Conservation (phyloP, 2,329 filamentous ascomycete genomes). For the Paecilomyces sp. region DNA sequence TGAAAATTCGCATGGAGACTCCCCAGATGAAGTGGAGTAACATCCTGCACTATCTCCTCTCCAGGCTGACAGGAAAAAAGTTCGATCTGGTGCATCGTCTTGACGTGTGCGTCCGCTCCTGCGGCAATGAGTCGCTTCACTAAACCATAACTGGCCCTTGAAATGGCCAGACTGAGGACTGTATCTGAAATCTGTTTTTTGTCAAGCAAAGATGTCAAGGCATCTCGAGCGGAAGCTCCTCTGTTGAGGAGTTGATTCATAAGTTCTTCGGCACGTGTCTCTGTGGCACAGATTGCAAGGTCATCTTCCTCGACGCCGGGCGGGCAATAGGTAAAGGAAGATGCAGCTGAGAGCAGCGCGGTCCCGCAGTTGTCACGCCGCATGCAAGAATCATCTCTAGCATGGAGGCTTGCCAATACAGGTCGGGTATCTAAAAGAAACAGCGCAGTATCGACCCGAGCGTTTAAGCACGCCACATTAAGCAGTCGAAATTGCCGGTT, state of each 20-base stretch:
- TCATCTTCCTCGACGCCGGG: neutral
- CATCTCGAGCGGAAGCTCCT: conserved; percentile 4
- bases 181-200: neutral
- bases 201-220: neutral
- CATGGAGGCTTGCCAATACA: conserved; percentile 1
- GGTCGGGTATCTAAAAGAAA: conserved; percentile 3
- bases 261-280: conserved; percentile 1
- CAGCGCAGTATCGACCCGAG: conserved; percentile 1
- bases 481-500: neutral
- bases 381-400: neutral
- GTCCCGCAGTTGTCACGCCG: neutral
- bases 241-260: conserved; percentile 3
- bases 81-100: neutral
- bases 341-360: conserved; percentile 2
- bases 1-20: conserved; percentile 3
- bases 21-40: conserved; percentile 3
- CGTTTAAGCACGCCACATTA: conserved; percentile 1
- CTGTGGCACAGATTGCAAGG: neutral
- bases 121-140: conserved; percentile 2
- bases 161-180: conserved; percentile 1
- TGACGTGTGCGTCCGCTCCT: conserved; percentile 1
- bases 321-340: conserved; percentile 2
- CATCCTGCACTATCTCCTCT: neutral
- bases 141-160: conserved; percentile 3
- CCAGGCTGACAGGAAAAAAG: neutral